Percentiles rank a stretch among this genome's conserved stretches.
These are phyloP conservation scores for Fusarium incarnatum DNA, from an alignment of 2,329 filamentous ascomycete genomes.

Conservation along the genomic window DNA sequence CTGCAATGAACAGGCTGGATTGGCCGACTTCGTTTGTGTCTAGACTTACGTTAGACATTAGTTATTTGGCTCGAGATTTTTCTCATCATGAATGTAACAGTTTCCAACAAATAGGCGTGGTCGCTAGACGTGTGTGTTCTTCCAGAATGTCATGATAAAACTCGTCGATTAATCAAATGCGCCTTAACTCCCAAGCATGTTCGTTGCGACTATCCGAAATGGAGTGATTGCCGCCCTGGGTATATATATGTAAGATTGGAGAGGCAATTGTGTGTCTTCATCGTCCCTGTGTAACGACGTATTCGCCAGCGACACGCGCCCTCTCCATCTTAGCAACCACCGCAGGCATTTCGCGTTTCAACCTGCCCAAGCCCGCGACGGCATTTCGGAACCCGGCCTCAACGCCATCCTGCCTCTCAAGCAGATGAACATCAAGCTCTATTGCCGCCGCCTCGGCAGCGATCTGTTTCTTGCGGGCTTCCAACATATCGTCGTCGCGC, in stretches of 20 bases:
- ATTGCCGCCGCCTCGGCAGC: slow-evolving; percentile 36
- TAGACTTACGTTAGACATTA: slow-evolving; percentile 26
- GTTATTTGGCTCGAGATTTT: slow-evolving; percentile 28
- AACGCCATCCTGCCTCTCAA: slow-evolving; percentile 59
- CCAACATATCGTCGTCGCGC: slow-evolving; percentile 62
- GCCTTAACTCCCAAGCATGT: slow-evolving; percentile 26
- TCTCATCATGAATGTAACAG: slow-evolving; percentile 36
- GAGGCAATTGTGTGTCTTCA: slow-evolving; percentile 28
- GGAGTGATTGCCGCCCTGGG: slow-evolving; percentile 20
- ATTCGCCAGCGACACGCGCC: slow-evolving; percentile 69
- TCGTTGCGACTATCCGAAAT: background rate
- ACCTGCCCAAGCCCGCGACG: slow-evolving; percentile 61
- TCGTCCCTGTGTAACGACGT: slow-evolving; percentile 58
- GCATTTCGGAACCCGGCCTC: slow-evolving; percentile 61
- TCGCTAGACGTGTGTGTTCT: slow-evolving; percentile 8
- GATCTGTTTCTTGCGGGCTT: slow-evolving; percentile 40
- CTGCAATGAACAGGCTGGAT: slow-evolving; percentile 6
- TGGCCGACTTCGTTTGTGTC: slow-evolving; percentile 9
- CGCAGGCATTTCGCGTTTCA: slow-evolving; percentile 71
- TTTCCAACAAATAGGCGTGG: slow-evolving; percentile 37
- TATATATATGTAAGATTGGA: slow-evolving; percentile 35
- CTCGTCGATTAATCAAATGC: slow-evolving; percentile 17
- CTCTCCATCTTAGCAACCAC: slow-evolving; percentile 74
- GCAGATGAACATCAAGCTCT: slow-evolving; percentile 47
- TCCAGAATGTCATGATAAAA: background rate